A percentile compares a stretch with the other conserved stretches of the same genome.
Evolutionary conservation across 1,284 basidiomycete species (phyloP).

Genomic region (Tetrapyrgos nigripes): DNA sequence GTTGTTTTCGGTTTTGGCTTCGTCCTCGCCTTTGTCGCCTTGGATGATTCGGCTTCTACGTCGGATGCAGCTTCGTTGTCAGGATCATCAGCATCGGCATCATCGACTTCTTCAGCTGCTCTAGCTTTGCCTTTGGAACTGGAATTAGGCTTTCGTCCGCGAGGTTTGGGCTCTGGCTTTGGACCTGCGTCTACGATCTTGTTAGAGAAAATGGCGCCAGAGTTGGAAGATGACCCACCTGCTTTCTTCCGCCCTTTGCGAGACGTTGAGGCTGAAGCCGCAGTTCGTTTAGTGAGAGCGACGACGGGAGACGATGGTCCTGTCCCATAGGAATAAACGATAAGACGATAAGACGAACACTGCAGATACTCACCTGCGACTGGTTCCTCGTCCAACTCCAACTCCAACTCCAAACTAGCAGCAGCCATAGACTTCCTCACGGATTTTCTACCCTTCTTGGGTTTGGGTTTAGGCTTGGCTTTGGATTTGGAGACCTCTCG

Average conservation of each 20-base stretch:
- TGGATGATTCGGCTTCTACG: no score
- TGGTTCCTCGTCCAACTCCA: background rate
- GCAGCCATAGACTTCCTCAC: conserved; percentile 2
- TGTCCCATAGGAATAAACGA: background rate
- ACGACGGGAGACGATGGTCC: conserved; percentile 1
- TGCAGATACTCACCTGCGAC: conserved; percentile 7
- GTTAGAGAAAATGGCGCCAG: background rate
- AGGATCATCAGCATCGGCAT: background rate
- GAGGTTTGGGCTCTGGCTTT: background rate
- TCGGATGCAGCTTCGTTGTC: background rate
- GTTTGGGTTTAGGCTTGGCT: background rate
- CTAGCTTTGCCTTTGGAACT: background rate
- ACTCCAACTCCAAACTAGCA: no score
- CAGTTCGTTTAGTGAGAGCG: background rate
- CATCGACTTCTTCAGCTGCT: background rate
- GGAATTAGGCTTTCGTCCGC: background rate
- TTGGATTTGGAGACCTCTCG: no score
- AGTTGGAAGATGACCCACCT: background rate
- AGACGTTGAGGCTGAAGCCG: background rate
- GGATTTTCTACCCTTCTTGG: conserved; percentile 10
- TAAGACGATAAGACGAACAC: background rate
- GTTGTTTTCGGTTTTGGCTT: background rate
- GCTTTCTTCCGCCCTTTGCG: conserved; percentile 1
- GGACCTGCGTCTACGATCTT: background rate
- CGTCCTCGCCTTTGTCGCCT: no score